Evolutionary conservation across 2,329 filamentous ascomycete genomes (phyloP).

Genomic region (Nigrograna mackinnonii): DNA sequence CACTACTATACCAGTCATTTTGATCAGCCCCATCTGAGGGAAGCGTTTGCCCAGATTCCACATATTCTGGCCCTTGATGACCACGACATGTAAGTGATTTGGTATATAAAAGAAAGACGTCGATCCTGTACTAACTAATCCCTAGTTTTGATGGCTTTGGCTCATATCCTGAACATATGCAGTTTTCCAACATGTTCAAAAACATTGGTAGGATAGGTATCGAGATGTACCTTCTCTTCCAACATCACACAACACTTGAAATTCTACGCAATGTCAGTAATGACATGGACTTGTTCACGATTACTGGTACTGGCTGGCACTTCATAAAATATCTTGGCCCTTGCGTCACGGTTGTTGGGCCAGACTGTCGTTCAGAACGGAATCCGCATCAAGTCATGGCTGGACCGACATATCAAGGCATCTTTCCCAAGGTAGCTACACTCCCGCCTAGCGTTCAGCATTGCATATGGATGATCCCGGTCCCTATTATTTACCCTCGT

Average conservation of each 20-base stretch:
- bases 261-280: conserved; percentile 86
- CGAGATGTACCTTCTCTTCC: conserved; percentile 97
- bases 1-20: conserved; percentile 99
- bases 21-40: conserved; percentile 90
- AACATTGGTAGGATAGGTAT: conserved; percentile 95
- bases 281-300: conserved; percentile 91
- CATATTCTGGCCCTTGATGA: conserved; percentile 93
- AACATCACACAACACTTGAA: conserved; percentile 95
- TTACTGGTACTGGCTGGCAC: conserved; percentile 97
- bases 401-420: conserved; percentile 93
- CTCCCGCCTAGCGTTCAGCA: conserved; percentile 93
- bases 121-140: conserved; percentile 14
- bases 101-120: too few species aligned
- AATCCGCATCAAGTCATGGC: conserved; percentile 92
- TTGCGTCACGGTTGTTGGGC: conserved; percentile 84
- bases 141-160: conserved; percentile 92
- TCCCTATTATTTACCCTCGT: conserved; percentile 87
- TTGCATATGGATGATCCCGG: conserved; percentile 93
- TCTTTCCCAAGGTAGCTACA: conserved; percentile 93
- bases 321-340: conserved; percentile 97
- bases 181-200: conserved; percentile 95
- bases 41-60: conserved; percentile 97
- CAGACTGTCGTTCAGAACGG: conserved; percentile 89
- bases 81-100: conserved; percentile 95
- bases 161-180: conserved; percentile 98